Evolutionary conservation across 2,329 filamentous ascomycete species (phyloP), one percentile per base, ranked within the genome.

Genomic region (Zarea fungicola): DNA sequence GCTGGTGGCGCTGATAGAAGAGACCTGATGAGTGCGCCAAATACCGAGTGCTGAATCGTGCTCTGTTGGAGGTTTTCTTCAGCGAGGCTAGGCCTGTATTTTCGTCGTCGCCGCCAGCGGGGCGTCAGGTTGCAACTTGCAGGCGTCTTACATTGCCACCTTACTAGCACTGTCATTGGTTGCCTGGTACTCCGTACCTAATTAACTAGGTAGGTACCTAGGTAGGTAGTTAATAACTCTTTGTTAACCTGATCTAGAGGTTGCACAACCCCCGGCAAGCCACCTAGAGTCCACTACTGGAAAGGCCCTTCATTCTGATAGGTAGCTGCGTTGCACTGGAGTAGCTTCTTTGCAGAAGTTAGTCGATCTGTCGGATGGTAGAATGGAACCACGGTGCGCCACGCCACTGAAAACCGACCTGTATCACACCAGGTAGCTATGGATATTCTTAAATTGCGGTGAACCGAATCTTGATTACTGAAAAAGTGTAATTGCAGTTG

Each of bases 171-270:
- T n/a, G n/a, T n/a, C n/a, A n/a, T n/a, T n/a, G n/a, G n/a, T n/a
- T n/a, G n/a, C n/a, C n/a, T n/a, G n/a, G n/a, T n/a, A n/a, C n/a
- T n/a, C n/a, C n/a, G n/a, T n/a, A n/a, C n/a, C n/a, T n/a, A n/a
- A n/a, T n/a, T n/a, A n/a, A n/a, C n/a, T n/a, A n/a, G n/a, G n/a
- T n/a, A n/a, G n/a, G n/a, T n/a, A n/a, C n/a, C n/a, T n/a, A n/a
- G n/a, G n/a, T n/a, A n/a, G n/a, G n/a, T n/a, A n/a, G n/a, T n/a
- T n/a, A n/a, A n/a, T n/a, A n/a, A n/a, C n/a, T n/a, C n/a, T n/a
- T n/a, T n/a, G n/a, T n/a, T n/a, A n/a, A 7, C 36, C 45, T 48
- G 45, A 48, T 48, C 45, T 48, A 32, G 18, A 21, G 40, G 18
- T 19, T 42, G 18, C 26, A 31, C 18, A 19, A 19, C 40, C n/a